Conservation (phyloP, 2,329 filamentous ascomycete species). For the Grosmannia clavigera region DNA sequence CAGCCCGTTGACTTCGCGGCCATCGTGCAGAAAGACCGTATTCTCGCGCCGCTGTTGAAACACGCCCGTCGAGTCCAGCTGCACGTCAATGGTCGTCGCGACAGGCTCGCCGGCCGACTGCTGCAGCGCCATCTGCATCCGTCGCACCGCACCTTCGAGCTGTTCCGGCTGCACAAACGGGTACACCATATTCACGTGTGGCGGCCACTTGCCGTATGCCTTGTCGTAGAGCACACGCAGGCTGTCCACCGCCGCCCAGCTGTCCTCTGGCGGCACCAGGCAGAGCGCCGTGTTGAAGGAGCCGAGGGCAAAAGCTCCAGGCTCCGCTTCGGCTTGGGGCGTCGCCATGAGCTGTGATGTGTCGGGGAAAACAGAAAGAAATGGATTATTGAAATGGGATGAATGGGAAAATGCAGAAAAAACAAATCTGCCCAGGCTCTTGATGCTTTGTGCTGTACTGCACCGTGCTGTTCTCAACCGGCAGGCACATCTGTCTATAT, state of each 20-base stretch:
- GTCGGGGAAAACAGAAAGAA: neutral
- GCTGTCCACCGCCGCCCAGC: slow-evolving; percentile 36
- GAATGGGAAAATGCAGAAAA: neutral
- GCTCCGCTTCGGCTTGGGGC: neutral
- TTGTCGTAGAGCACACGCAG: slow-evolving; percentile 53
- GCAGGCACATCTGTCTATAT: no score
- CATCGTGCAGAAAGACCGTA: slow-evolving; percentile 34
- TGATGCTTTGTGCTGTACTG: no score
- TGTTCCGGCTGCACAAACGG: slow-evolving; percentile 43
- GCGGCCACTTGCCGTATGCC: slow-evolving; percentile 48
- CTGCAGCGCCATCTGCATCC: slow-evolving; percentile 24
- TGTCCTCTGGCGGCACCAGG: slow-evolving; percentile 37
- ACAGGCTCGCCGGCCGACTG: neutral
- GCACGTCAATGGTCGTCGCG: slow-evolving; percentile 14
- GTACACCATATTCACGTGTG: slow-evolving; percentile 54
- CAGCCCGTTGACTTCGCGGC: slow-evolving; percentile 14
- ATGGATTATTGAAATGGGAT: neutral
- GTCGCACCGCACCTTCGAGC: slow-evolving; percentile 30
- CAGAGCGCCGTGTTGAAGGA: slow-evolving; percentile 50
- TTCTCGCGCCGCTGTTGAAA: slow-evolving; percentile 38
- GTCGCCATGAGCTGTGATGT: slow-evolving; percentile 4
- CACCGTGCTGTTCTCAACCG: no score
- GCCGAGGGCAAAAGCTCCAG: slow-evolving; percentile 5
- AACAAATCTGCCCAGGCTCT: neutral
- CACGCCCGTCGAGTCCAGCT: slow-evolving; percentile 27